Evolutionary conservation across 23 red algal genomes (phyloP), one percentile per base, ranked within the genome.

Genomic region (Gracilaria gracilis): DNA sequence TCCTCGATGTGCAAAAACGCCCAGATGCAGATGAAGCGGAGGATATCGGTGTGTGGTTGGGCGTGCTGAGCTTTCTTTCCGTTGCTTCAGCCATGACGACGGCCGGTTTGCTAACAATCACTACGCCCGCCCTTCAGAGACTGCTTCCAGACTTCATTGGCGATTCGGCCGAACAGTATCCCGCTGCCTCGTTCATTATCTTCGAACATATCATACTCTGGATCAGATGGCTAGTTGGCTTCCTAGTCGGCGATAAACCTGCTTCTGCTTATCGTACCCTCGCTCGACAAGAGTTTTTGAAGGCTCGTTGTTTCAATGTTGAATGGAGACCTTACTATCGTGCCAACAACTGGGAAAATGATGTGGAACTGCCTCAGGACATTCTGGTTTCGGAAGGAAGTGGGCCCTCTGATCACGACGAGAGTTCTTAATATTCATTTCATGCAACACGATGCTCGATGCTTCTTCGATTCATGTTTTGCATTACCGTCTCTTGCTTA

Each of bases 1-100:
- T 90, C 2, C 62, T 95, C 12, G 86, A 64, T 25, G 69, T 95
- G 33, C 72, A 89, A 37, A 77, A 84, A 35, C 85, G 93, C 19
- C 75, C 93, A 0, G 58, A 85, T 61, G 85, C 79, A 34, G 93
- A 90, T 61, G 81, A 79, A 51, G 93, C 83, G 1, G 86, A 62
- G 16, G 67, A 79, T 62, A 95, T 95, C 44, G 93, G 93, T 15
- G 67, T 62, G 19, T 95, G 93, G 93, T 28, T 67, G n/a, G 36
- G 23, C 8, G 64, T 89, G 2, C 62, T 95, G 42, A 55, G 85
- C 24, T 83, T 88, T 28, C 59, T 95, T 67, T 82, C 84, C 13
- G 44, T 75, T 40, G 61, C 82, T 31, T 88, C 93, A 46, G 80
- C 88, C 15, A 76, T 88, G 77, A 84, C 85, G 2, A 95, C 86